Conservation (phyloP, 768 basidiomycete species). For the Jaapia argillacea region DNA sequence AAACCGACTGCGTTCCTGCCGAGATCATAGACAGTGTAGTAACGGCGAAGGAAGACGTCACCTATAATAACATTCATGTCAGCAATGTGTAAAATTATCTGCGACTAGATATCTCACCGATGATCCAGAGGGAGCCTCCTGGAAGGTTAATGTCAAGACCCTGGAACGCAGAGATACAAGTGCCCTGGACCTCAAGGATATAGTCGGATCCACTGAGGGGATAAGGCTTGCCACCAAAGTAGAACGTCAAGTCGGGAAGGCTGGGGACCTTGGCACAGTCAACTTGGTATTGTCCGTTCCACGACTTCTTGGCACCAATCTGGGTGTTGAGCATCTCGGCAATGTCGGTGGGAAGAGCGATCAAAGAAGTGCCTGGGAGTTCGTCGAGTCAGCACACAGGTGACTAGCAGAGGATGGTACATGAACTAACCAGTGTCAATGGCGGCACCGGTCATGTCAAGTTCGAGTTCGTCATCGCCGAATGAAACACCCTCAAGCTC, state of each 20-base stretch:
- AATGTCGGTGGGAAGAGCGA: conserved; percentile 87
- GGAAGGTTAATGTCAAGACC: conserved; percentile 85
- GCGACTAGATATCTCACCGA: conserved; percentile 40
- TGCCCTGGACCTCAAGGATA: conserved; percentile 81
- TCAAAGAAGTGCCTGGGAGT: conserved; percentile 75
- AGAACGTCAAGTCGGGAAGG: conserved; percentile 79
- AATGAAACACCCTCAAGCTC: conserved; percentile 83
- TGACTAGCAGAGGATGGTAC: conserved; percentile 1
- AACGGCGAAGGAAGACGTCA: conserved; percentile 88
- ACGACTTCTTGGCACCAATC: conserved; percentile 89
- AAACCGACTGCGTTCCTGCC: conserved; percentile 77
- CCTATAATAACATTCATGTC: conserved; percentile 27
- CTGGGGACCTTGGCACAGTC: conserved; percentile 79
- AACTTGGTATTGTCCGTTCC: conserved; percentile 93
- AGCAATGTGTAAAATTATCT: not conserved
- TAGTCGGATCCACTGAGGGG: conserved; percentile 79
- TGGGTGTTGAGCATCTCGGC: conserved; percentile 96
- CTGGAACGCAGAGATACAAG: conserved; percentile 91
- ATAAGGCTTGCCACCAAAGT: conserved; percentile 74
- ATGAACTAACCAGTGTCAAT: conserved; percentile 69
- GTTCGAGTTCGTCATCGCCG: conserved; percentile 79
- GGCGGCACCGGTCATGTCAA: conserved; percentile 90
- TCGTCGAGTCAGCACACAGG: not conserved
- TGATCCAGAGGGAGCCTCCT: conserved; percentile 76
- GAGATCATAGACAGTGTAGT: conserved; percentile 85